Conservation (phyloP, 23 red algal genomes). For the Pyropia yezoensis region DNA sequence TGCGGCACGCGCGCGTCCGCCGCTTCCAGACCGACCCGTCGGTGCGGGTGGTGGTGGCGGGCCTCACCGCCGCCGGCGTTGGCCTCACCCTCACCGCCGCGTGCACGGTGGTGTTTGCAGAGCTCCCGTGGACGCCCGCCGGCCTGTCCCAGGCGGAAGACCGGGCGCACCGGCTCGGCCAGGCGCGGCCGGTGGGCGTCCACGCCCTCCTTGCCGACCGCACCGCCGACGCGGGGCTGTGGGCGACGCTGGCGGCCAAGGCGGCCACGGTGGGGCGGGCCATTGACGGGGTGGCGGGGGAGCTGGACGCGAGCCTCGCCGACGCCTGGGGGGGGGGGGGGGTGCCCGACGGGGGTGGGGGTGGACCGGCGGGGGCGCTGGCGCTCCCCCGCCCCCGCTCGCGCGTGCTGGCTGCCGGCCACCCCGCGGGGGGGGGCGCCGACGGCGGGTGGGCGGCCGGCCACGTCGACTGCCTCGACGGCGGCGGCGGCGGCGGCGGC, state of each 20-base stretch:
- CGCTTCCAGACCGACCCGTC: slow-evolving; percentile 27
- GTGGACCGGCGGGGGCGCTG: no score
- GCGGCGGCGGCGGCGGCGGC: no score
- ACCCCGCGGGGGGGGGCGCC: no score
- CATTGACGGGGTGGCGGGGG: slow-evolving; percentile 2
- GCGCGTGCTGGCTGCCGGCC: no score
- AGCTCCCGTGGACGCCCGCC: slow-evolving; percentile 44
- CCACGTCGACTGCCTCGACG: no score
- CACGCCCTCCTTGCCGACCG: slow-evolving; percentile 15
- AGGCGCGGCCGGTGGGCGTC: slow-evolving; percentile 7
- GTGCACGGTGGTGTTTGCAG: slow-evolving; percentile 33
- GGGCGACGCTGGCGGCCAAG: slow-evolving; percentile 24
- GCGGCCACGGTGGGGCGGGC: slow-evolving; percentile 3
- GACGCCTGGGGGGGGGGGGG: no score
- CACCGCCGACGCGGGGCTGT: slow-evolving; percentile 40
- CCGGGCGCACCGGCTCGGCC: slow-evolving; percentile 47
- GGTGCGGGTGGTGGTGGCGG: slow-evolving; percentile 23
- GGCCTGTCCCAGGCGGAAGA: slow-evolving; percentile 46
- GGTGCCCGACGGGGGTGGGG: no score
- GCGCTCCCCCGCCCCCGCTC: no score
- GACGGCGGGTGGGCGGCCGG: no score
- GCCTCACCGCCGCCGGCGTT: slow-evolving; percentile 18
- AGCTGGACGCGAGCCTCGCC: no score
- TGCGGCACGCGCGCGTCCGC: slow-evolving; percentile 7
- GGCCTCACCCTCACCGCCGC: slow-evolving; percentile 43